phyloP scores from a whole-genome alignment of 179 eudicot species.

The Corrigiola litoralis region DNA sequence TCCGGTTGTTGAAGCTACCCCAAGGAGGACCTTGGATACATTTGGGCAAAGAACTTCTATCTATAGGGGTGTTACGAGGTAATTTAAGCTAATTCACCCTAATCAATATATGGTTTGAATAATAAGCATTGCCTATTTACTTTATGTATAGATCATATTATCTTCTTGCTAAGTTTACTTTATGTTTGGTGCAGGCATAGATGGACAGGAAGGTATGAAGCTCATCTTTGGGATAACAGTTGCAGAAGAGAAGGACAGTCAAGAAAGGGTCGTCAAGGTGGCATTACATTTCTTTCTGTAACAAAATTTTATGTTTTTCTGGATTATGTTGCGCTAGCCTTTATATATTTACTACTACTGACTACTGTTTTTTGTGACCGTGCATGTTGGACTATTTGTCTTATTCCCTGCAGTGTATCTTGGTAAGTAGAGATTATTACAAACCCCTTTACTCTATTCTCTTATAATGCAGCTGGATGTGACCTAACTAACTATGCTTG shows the following conservation, averaged over 20 bases:
- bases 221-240: slow-evolving; percentile 96
- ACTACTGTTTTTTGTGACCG: background rate
- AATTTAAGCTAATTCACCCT: background rate
- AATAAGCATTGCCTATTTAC: no score
- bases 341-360: background rate
- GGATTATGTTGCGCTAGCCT: background rate
- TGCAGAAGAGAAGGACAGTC: slow-evolving; percentile 99
- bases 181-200: slow-evolving; percentile 52
- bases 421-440: slow-evolving; percentile 25
- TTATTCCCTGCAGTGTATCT: slow-evolving; percentile 26
- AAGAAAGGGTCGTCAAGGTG: slow-evolving; percentile 98
- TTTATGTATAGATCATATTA: no score
- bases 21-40: slow-evolving; percentile 75
- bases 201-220: slow-evolving; percentile 95
- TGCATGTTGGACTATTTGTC: slow-evolving; percentile 24
- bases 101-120: no score
- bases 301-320: background rate
- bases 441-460: background rate
- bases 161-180: background rate
- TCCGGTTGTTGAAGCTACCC: slow-evolving; percentile 61
- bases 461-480: background rate
- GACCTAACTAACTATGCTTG: no score
- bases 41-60: slow-evolving; percentile 95
- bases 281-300: background rate
- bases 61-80: slow-evolving; percentile 96